phyloP scores from a whole-genome alignment of 2,329 filamentous ascomycete genomes.

The Diplodia scrobiculata region DNA sequence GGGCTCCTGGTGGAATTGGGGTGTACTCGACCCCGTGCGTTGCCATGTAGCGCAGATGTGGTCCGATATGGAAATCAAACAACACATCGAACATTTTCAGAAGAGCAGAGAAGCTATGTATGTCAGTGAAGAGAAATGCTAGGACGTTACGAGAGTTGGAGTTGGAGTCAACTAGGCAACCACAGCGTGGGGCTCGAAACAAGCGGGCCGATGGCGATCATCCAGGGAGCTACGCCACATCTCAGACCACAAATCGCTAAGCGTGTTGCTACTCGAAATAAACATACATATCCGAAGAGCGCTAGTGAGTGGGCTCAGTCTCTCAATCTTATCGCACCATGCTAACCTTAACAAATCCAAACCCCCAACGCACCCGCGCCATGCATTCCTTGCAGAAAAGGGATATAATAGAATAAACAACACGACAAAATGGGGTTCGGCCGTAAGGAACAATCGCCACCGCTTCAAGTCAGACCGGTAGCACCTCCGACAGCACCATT shows the following conservation, averaged over 20 bases:
- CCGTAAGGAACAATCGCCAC: background rate
- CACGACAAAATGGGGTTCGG: background rate
- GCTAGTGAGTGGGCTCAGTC: background rate
- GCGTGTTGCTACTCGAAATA: background rate
- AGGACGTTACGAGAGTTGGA: too few species aligned
- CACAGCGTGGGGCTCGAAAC: background rate
- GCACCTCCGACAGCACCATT: conserved; percentile 37
- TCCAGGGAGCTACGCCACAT: background rate
- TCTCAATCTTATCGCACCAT: background rate
- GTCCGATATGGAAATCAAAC: too few species aligned
- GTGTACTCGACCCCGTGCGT: too few species aligned
- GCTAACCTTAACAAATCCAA: background rate
- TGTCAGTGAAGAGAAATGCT: too few species aligned
- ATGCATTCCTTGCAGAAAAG: background rate
- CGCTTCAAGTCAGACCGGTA: conserved; percentile 32
- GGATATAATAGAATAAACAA: background rate
- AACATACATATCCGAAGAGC: background rate
- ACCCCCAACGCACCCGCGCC: background rate
- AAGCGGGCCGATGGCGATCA: background rate
- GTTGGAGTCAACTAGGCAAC: too few species aligned
- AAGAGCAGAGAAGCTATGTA: too few species aligned
- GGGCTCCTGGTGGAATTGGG: too few species aligned
- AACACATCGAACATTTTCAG: too few species aligned
- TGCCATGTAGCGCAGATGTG: too few species aligned
- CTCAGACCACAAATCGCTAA: background rate